Evolutionary conservation across 257 asterid species (phyloP).

Genomic region (Petrea volubilis): DNA sequence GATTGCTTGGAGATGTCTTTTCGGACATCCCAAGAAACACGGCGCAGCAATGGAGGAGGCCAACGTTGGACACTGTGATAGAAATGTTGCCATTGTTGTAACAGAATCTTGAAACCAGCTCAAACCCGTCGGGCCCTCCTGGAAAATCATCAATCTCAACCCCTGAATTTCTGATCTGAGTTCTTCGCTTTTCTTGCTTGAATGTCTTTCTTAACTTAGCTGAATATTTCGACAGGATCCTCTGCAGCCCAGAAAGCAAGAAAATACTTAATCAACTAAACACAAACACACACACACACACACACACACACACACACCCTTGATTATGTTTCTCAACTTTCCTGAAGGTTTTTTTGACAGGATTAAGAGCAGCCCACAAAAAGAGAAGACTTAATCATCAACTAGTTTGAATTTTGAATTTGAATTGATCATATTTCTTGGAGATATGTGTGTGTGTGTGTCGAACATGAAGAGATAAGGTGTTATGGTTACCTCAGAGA

Average conservation of each 20-base stretch:
- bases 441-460: too few relatives aligned
- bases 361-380: too few relatives aligned
- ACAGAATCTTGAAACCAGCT: conserved; percentile 70
- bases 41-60: conserved; percentile 63
- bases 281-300: too few relatives aligned
- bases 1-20: conserved; percentile 39
- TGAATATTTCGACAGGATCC: conserved; percentile 50
- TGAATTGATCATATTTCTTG: too few relatives aligned
- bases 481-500: conserved; percentile 52
- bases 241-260: conserved; percentile 38
- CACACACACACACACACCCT: too few relatives aligned
- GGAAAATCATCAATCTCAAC: conserved; percentile 64
- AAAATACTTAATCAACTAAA: neutral
- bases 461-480: neutral
- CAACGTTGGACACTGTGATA: conserved; percentile 51
- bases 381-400: too few relatives aligned
- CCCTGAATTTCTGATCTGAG: conserved; percentile 44
- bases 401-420: too few relatives aligned
- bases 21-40: conserved; percentile 68
- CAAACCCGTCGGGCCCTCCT: conserved; percentile 71
- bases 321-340: too few relatives aligned
- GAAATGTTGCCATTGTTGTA: conserved; percentile 48
- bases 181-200: conserved; percentile 50
- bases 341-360: too few relatives aligned
- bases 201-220: conserved; percentile 54